Base-by-base conservation (phyloP, 805 yeast genomes). In the Metschnikowia baotianmanensis region DNA sequence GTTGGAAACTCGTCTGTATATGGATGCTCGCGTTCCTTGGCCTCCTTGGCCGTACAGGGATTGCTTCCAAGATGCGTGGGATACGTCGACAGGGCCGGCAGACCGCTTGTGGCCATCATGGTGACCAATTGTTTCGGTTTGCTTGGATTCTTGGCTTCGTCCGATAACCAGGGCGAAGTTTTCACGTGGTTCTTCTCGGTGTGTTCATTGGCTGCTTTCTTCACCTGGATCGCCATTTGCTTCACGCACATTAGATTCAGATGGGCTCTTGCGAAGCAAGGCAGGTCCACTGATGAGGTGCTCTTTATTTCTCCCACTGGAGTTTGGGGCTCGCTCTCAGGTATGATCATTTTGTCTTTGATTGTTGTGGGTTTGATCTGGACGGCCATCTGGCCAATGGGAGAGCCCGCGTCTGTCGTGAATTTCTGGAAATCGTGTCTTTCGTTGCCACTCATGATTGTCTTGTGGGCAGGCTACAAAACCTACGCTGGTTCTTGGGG, bases 21-120 rank as follows among this genome's bases (percentile, higher is more conserved):
- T 33, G 63, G 62, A 2, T 54, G 61, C 32, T 56, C 88, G 5
- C 78, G 90, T 67, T 76, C 84, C 17, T 59, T 83, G 49, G 73
- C 77, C 18, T 76, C 86, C 7, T 63, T 83, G 48, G 78, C 83
- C 12, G 82, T 74, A 28, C 80, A 77, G 55, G 84, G 85, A 9
- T 73, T 73, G 55, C 77, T 82, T 36, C 87, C 88, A 39, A 63
- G 67, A 50, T 59, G 74, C 42, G 69, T 79, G 35, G 77, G 75
- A 3, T 82, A 80, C 63, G 72, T 81, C 47, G 88, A 82, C 59
- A 69, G 80, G 52, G 71, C 69, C 17, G 89, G 88, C 43, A 73
- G 88, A 57, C 90, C 90, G 22, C 56, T 82, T 40, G 75, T 68
- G 29, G 80, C 83, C 38, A 74, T 81, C 45, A 48, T 64, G 20